A percentile compares a stretch with the other conserved stretches of the same genome.
Conservation (phyloP, 495 filamentous ascomycete genomes). For the Saxophila tyrrhenica region DNA sequence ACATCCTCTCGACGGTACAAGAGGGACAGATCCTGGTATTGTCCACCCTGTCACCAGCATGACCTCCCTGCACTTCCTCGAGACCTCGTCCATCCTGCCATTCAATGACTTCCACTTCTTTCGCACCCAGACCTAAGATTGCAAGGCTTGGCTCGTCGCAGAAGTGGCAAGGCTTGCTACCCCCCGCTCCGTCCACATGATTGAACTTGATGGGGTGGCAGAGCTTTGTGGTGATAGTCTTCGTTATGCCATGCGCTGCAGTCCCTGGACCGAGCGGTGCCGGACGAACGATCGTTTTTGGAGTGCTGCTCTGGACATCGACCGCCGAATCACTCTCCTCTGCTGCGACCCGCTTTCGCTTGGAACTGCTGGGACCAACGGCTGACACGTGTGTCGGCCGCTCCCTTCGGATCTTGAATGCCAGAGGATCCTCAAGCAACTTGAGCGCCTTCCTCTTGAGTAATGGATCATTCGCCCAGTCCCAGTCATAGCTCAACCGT, state of each 20-base stretch:
- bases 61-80: constrained; percentile 28
- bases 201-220: constrained; percentile 34
- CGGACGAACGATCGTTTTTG: not conserved
- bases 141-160: constrained; percentile 29
- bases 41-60: constrained; percentile 22
- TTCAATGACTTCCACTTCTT: constrained; percentile 26
- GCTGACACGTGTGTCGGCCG: not conserved
- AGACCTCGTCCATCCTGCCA: constrained; percentile 22
- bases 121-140: constrained; percentile 29
- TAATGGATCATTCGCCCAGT: not conserved
- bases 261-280: no score
- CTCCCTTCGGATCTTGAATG: not conserved
- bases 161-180: constrained; percentile 29
- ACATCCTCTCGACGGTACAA: constrained; percentile 29
- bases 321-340: no score
- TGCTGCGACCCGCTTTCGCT: no score
- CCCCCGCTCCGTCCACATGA: constrained; percentile 19
- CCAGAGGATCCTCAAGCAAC: not conserved
- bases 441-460: not conserved
- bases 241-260: not conserved
- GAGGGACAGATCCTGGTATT: constrained; percentile 31
- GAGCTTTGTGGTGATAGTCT: constrained; percentile 27
- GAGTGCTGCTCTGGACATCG: no score
- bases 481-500: constrained; percentile 1
- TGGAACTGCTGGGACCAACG: no score